A percentile compares a stretch with the other conserved stretches of the same genome.
These are phyloP conservation scores for Hemileia vastatrix DNA, from an alignment of 1,284 basidiomycete species.

Conservation along the genomic window DNA sequence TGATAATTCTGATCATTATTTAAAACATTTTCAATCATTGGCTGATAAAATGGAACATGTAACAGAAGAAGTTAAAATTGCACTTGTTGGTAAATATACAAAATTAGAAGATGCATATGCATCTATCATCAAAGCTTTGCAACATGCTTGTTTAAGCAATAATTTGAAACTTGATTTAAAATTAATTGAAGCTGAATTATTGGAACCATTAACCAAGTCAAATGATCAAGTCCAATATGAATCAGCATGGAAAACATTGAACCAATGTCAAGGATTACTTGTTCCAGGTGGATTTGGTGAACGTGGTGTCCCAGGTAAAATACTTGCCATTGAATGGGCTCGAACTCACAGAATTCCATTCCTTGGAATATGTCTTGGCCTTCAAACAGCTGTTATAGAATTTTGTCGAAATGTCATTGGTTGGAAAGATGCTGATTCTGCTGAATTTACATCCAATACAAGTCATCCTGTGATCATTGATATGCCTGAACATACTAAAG, in stretches of 20 bases:
- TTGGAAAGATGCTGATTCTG: too few relatives aligned
- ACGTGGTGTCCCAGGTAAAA: slow-evolving; percentile 94
- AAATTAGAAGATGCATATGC: slow-evolving; percentile 96
- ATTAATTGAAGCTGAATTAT: slow-evolving; percentile 48
- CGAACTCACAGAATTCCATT: slow-evolving; percentile 89
- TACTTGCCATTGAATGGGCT: slow-evolving; percentile 90
- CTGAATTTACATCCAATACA: too few relatives aligned
- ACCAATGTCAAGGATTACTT: slow-evolving; percentile 50
- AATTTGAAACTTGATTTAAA: slow-evolving; percentile 70
- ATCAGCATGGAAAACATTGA: slow-evolving; percentile 8
- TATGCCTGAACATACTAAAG: too few relatives aligned
- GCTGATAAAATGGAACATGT: background rate
- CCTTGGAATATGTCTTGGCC: slow-evolving; percentile 93
- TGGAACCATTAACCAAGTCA: too few relatives aligned
- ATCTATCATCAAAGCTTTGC: slow-evolving; percentile 91
- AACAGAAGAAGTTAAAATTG: slow-evolving; percentile 80
- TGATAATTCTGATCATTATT: background rate
- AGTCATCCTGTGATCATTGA: too few relatives aligned
- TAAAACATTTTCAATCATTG: background rate
- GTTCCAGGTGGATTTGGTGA: slow-evolving; percentile 91
- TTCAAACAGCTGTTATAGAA: slow-evolving; percentile 96
- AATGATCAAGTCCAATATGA: too few relatives aligned
- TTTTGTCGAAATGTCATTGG: slow-evolving; percentile 80
- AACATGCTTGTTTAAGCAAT: slow-evolving; percentile 89
- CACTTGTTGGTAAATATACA: slow-evolving; percentile 94